These are phyloP conservation scores for Cladosporium cucumerinum DNA, from an alignment of 2,329 filamentous ascomycete genomes.

Conservation along the genomic window DNA sequence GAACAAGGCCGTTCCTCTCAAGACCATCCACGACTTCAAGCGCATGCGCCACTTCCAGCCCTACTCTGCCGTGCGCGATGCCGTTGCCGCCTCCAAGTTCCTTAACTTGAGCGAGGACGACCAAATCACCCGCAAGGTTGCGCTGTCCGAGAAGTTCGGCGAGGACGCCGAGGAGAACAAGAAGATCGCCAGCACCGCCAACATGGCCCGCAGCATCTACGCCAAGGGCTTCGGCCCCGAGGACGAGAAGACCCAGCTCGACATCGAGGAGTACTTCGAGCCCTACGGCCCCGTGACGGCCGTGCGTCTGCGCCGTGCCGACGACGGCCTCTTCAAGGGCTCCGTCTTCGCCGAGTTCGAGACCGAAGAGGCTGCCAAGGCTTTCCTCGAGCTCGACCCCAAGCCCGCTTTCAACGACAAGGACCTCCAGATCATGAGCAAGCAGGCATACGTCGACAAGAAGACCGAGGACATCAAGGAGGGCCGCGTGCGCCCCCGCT, in stretches of 20 bases:
- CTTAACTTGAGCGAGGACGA: slow-evolving; percentile 72
- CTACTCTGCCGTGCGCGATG: slow-evolving; percentile 76
- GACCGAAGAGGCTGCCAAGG: slow-evolving; percentile 71
- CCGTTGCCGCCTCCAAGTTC: slow-evolving; percentile 71
- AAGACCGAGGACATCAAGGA: slow-evolving; percentile 47
- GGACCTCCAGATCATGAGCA: slow-evolving; percentile 78
- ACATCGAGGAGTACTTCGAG: slow-evolving; percentile 88
- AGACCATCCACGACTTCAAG: slow-evolving; percentile 79
- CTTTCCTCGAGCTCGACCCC: slow-evolving; percentile 75
- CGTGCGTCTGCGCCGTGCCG: slow-evolving; percentile 78
- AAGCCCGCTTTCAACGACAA: slow-evolving; percentile 81
- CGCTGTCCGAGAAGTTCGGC: slow-evolving; percentile 54
- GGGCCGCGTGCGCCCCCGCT: slow-evolving; percentile 37
- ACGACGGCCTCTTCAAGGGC: slow-evolving; percentile 80
- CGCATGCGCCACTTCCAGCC: slow-evolving; percentile 95
- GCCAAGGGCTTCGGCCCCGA: slow-evolving; percentile 92
- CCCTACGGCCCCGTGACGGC: slow-evolving; percentile 74
- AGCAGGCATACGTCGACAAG: slow-evolving; percentile 71
- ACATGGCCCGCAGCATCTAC: slow-evolving; percentile 75
- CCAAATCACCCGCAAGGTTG: slow-evolving; percentile 71
- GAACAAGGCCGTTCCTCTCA: slow-evolving; percentile 78
- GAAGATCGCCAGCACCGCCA: slow-evolving; percentile 59
- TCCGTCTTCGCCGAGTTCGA: slow-evolving; percentile 94
- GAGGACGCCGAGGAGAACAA: slow-evolving; percentile 52
- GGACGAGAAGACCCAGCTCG: slow-evolving; percentile 79